Percentiles rank a stretch among this genome's conserved stretches.
Conservation (phyloP, 1,284 basidiomycete genomes). For the Singerocomus inundabilis region DNA sequence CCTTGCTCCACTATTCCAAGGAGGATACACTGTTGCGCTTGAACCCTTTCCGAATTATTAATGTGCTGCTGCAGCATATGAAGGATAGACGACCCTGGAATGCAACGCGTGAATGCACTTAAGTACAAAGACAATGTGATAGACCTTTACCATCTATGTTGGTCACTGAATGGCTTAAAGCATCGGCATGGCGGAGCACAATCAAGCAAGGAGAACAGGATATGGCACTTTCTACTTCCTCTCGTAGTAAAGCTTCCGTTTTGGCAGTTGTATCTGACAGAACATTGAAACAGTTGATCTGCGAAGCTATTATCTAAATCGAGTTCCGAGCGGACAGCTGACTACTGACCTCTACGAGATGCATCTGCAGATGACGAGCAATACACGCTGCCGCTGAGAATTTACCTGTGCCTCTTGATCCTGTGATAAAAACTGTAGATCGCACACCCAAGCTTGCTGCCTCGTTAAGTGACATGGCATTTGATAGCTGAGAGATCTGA, state of each 20-base stretch:
- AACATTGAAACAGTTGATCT: conserved; percentile 88
- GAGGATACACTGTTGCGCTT: conserved; percentile 69
- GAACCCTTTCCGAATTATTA: conserved; percentile 44
- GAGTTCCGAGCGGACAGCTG: neutral
- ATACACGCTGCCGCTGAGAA: conserved; percentile 57
- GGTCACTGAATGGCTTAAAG: conserved; percentile 68
- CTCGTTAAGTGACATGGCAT: conserved; percentile 54
- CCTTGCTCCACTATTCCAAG: conserved; percentile 75
- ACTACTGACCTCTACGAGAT: conserved; percentile 70
- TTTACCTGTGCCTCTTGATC: conserved; percentile 75
- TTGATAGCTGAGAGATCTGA: conserved; percentile 50
- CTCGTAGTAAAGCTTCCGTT: conserved; percentile 75
- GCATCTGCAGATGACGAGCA: conserved; percentile 68
- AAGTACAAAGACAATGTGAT: neutral
- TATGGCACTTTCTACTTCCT: conserved; percentile 78
- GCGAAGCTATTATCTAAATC: neutral
- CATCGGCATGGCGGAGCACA: conserved; percentile 83
- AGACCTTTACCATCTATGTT: conserved; percentile 61
- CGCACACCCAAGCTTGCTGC: conserved; percentile 61
- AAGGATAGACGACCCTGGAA: conserved; percentile 56
- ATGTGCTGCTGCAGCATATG: conserved; percentile 70
- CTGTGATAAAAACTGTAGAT: conserved; percentile 71
- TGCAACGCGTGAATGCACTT: neutral
- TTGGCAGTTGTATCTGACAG: conserved; percentile 79
- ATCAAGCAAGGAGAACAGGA: conserved; percentile 86